Evolutionary conservation across 2,329 filamentous ascomycete genomes (phyloP).

Genomic region (Dothideomycetes sp.): DNA sequence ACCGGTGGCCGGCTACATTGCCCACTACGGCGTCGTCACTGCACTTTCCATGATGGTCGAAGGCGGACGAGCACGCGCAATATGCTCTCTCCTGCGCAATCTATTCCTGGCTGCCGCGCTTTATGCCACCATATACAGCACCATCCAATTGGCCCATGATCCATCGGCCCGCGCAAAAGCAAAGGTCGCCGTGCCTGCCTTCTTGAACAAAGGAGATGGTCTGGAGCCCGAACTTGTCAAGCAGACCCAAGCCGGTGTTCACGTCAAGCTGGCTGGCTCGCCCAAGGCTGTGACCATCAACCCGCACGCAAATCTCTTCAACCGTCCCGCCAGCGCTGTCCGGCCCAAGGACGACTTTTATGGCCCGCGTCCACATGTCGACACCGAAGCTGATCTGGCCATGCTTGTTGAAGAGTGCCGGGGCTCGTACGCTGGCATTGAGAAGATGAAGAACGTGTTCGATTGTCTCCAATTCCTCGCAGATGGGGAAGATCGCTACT

Average conservation of each 20-base stretch:
- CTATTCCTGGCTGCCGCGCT: constrained; percentile 29
- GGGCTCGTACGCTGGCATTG: constrained; percentile 40
- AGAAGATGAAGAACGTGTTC: constrained; percentile 44
- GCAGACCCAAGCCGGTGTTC: constrained; percentile 25
- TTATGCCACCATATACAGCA: constrained; percentile 30
- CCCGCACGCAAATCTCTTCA: constrained; percentile 42
- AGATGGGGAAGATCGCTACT: constrained; percentile 38
- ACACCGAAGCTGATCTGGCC: constrained; percentile 42
- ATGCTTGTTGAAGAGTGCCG: constrained; percentile 42
- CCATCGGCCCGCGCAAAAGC: constrained; percentile 27
- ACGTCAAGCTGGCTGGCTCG: constrained; percentile 32
- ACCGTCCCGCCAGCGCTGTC: constrained; percentile 40
- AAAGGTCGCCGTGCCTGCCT: constrained; percentile 30
- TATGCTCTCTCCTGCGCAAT: constrained; percentile 25
- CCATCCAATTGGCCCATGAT: constrained; percentile 30
- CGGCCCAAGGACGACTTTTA: constrained; percentile 40
- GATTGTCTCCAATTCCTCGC: constrained; percentile 42
- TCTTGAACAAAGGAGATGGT: constrained; percentile 23
- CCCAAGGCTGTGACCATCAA: constrained; percentile 36
- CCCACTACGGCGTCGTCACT: background rate
- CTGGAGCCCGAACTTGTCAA: constrained; percentile 29
- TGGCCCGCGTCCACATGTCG: constrained; percentile 39
- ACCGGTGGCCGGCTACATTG: background rate
- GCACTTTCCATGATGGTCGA: constrained; percentile 1
- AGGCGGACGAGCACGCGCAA: constrained; percentile 3